Base-by-base conservation (phyloP, 2,329 filamentous ascomycete species). In the Alternaria triticina region DNA sequence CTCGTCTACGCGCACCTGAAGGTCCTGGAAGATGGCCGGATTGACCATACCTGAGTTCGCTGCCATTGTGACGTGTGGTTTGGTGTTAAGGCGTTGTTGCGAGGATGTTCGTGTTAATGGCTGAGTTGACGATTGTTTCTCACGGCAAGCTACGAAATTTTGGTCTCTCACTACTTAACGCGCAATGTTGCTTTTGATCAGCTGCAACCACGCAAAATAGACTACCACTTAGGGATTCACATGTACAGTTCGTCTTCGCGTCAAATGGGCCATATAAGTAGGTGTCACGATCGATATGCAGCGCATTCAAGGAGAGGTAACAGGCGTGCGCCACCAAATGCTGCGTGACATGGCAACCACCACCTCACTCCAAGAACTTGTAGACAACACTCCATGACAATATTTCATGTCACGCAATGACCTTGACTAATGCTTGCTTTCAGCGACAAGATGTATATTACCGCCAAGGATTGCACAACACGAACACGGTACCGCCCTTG, bases 1-100 rank as follows among this genome's bases (percentile, higher is more conserved):
- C 80, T 96, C 91, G 72, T 98, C 96, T 73, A 97, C 93, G 80
- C 94, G 94, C 62, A 87, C 84, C 82, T 97, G 95, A 65, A 99
- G 89, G 72, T 91, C 87, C 76, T 94, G 89, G 81, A 98, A 97
- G 79, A 98, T 92, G 69, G 87, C 86, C 64, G 92, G 90, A 79
- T 96, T 90, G 74, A 96, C 89, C 86, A 91, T 88, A 60, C 81
- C 83, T 56, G 80, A 70, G 57, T 68, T 70, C 23, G 65, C 70
- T 46, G 70, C 70, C 77, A 80, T 79, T 22, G 56, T 61, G 54
- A 28, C 15, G 23, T 36, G 49, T 25, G 1, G 0, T n/a, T 5
- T 1, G 20, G 10, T 3, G 10, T 23, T 5, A 9, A 7, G 20
- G 13, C 3, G 49, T 52, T 52, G 49, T 52, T 52, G 30, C 8